Evolutionary conservation across 106 monocot genomes (phyloP).

Genomic region (Platanthera zijinensis): DNA sequence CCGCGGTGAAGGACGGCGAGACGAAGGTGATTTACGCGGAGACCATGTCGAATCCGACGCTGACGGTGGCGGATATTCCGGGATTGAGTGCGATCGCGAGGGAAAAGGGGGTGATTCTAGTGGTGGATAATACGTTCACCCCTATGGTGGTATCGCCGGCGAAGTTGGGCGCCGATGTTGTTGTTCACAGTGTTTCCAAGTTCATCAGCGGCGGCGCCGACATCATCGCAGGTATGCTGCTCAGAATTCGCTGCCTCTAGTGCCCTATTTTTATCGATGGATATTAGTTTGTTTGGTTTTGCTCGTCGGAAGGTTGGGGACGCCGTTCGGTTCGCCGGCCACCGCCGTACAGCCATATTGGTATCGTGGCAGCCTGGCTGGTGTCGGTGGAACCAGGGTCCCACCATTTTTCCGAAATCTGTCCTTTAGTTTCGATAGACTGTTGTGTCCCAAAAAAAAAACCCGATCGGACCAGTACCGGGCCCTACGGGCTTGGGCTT

Average conservation of each 20-base stretch:
- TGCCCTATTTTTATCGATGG: neutral
- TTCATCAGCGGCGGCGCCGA: slow-evolving; percentile 92
- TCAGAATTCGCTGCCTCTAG: neutral
- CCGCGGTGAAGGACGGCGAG: slow-evolving; percentile 52
- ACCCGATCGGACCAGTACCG: too few species aligned
- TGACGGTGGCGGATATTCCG: slow-evolving; percentile 67
- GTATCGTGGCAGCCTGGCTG: too few species aligned
- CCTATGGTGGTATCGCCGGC: slow-evolving; percentile 95
- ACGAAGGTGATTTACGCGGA: slow-evolving; percentile 77
- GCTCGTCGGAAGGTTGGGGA: neutral
- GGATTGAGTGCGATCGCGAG: slow-evolving; percentile 43
- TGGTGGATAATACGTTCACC: slow-evolving; percentile 91
- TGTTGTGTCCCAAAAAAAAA: too few species aligned
- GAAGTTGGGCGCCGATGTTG: slow-evolving; percentile 76
- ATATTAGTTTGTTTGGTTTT: neutral
- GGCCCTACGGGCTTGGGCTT: too few species aligned
- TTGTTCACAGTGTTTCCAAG: slow-evolving; percentile 90
- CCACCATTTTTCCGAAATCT: too few species aligned
- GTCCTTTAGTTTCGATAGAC: too few species aligned
- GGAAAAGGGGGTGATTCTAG: slow-evolving; percentile 72
- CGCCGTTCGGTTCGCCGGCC: neutral
- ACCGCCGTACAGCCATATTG: too few species aligned
- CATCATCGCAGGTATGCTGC: slow-evolving; percentile 66
- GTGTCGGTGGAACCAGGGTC: too few species aligned
- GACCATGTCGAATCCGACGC: slow-evolving; percentile 76